Conservation (phyloP, 306 rosid species). For the Trifolium dubium region DNA sequence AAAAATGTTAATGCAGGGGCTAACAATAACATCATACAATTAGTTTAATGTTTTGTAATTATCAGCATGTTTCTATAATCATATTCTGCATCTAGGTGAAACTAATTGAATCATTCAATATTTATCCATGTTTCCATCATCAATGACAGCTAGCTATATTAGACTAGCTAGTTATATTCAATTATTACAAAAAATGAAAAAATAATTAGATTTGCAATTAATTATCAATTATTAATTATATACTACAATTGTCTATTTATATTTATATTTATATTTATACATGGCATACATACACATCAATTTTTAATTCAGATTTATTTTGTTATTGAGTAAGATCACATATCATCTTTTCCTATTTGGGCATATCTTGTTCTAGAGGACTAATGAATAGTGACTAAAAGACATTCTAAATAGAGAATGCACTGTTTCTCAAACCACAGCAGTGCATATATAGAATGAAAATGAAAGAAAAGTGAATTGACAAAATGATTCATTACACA, state of each 20-base stretch:
- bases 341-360: constrained; percentile 30
- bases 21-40: constrained; percentile 5
- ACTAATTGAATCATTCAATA: constrained; percentile 34
- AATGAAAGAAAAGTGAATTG: neutral
- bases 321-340: constrained; percentile 15
- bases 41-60: constrained; percentile 16
- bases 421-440: constrained; percentile 4
- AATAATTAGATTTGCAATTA: neutral
- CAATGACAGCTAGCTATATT: constrained; percentile 29
- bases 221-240: neutral
- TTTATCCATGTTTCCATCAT: constrained; percentile 28
- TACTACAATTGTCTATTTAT: neutral
- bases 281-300: neutral
- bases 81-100: constrained; percentile 39
- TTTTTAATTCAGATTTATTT: too few species aligned
- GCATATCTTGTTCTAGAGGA: constrained; percentile 36
- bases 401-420: constrained; percentile 28
- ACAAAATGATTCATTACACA: constrained; percentile 43
- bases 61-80: constrained; percentile 35
- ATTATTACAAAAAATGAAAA: neutral
- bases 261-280: neutral
- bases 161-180: constrained; percentile 40
- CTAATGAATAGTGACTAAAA: constrained; percentile 22
- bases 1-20: neutral
- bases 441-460: neutral